Conservation (phyloP, 352 stramenopile genomes). For the Blastocystis sp. region DNA sequence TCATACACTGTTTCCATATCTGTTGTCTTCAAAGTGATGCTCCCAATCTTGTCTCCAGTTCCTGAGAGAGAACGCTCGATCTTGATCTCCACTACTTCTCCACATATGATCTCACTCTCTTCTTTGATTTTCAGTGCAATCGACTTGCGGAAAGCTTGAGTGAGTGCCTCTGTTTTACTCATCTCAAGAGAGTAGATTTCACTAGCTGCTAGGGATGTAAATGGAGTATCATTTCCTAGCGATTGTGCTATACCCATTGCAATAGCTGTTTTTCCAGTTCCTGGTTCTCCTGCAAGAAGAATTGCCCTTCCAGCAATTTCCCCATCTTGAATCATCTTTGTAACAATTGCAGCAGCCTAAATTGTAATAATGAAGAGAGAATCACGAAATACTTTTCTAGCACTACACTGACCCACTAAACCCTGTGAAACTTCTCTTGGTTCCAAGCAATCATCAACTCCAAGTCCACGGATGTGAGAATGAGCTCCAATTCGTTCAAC, state of each 20-base stretch:
- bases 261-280: constrained; percentile 92
- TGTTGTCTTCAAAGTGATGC: constrained; percentile 94
- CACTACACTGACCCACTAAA: constrained; percentile 91
- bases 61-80: constrained; percentile 80
- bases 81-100: constrained; percentile 98
- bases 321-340: constrained; percentile 96
- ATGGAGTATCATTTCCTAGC: constrained; percentile 94
- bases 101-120: constrained; percentile 99
- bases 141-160: constrained; percentile 90
- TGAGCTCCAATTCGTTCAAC: constrained; percentile 96
- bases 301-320: constrained; percentile 94
- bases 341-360: constrained; percentile 86
- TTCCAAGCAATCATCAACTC: constrained; percentile 93
- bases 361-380: background rate
- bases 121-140: constrained; percentile 98
- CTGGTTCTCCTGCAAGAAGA: constrained; percentile 89
- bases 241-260: constrained; percentile 95
- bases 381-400: constrained; percentile 76
- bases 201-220: constrained; percentile 94
- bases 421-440: constrained; percentile 86
- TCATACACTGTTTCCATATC: constrained; percentile 99
- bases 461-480: constrained; percentile 95
- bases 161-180: constrained; percentile 98
- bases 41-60: constrained; percentile 78
- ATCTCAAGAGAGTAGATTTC: constrained; percentile 99